Percentiles rank a stretch among this genome's conserved stretches.
These are phyloP conservation scores for Cytospora paraplurivora DNA, from an alignment of 2,329 filamentous ascomycete species.

Conservation along the genomic window DNA sequence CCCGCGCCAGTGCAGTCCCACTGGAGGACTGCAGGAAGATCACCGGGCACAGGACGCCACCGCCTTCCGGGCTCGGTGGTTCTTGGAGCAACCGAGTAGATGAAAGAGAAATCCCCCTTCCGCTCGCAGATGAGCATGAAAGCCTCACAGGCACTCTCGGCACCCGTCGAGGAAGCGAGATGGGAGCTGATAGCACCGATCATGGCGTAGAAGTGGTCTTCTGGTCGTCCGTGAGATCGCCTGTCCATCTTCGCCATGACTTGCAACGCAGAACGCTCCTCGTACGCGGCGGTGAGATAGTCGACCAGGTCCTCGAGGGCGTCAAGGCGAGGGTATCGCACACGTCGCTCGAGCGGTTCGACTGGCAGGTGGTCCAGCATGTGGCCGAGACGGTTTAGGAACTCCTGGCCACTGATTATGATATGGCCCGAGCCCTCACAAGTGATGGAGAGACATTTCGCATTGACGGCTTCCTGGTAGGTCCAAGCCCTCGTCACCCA, in stretches of 20 bases:
- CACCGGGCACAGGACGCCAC: background rate
- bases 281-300: background rate
- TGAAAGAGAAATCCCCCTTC: slow-evolving; percentile 11
- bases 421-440: slow-evolving; percentile 2
- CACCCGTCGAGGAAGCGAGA: background rate
- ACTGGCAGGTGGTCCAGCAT: background rate
- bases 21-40: background rate
- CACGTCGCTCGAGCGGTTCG: background rate
- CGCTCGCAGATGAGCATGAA: slow-evolving; percentile 16
- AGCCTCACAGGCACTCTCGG: slow-evolving; percentile 12
- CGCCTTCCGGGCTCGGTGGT: background rate
- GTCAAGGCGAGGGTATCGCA: slow-evolving; percentile 11
- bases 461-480: slow-evolving; percentile 20
- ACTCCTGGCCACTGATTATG: background rate
- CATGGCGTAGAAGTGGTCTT: slow-evolving; percentile 22
- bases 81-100: background rate
- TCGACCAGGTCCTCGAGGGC: slow-evolving; percentile 15
- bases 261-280: slow-evolving; percentile 15
- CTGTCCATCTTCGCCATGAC: slow-evolving; percentile 16
- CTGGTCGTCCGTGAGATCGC: slow-evolving; percentile 10
- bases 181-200: slow-evolving; percentile 14
- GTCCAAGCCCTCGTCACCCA: slow-evolving; percentile 19
- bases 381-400: background rate
- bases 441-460: slow-evolving; percentile 6
- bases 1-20: background rate